Conservation (phyloP, 805 yeast species). For the Cyberlindnera amylophila region DNA sequence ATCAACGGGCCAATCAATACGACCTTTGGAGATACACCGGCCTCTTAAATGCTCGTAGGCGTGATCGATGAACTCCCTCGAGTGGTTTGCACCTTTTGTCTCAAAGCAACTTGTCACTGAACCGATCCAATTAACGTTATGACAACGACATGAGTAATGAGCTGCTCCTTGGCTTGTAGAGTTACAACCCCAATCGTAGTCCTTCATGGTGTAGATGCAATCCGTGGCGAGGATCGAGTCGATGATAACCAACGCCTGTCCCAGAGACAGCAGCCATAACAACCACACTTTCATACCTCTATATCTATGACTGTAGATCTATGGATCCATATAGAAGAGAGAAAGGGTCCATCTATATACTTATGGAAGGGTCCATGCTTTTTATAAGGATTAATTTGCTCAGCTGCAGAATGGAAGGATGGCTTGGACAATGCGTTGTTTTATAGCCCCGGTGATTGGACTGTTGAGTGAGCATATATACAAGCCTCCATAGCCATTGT, state of each 20-base stretch:
- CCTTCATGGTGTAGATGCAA: slow-evolving; percentile 37
- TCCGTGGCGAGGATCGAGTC: slow-evolving; percentile 39
- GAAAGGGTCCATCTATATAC: neutral
- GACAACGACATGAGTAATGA: slow-evolving; percentile 38
- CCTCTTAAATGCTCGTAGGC: slow-evolving; percentile 36
- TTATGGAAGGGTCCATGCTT: too few relatives aligned
- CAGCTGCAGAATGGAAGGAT: slow-evolving; percentile 10
- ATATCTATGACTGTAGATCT: too few relatives aligned
- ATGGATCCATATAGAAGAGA: neutral
- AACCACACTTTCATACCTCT: too few relatives aligned
- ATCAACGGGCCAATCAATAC: slow-evolving; percentile 31
- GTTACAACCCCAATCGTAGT: slow-evolving; percentile 42
- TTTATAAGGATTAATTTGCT: slow-evolving; percentile 15
- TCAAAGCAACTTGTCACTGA: slow-evolving; percentile 41
- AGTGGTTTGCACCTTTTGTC: slow-evolving; percentile 26
- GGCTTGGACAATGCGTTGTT: too few relatives aligned
- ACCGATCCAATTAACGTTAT: slow-evolving; percentile 41
- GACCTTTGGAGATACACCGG: slow-evolving; percentile 35
- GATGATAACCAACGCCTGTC: slow-evolving; percentile 21
- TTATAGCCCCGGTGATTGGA: too few relatives aligned
- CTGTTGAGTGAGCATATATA: neutral
- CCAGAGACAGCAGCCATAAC: neutral
- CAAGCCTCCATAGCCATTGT: too few relatives aligned
- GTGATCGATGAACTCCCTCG: slow-evolving; percentile 31
- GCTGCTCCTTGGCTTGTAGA: slow-evolving; percentile 32